Evolutionary conservation across 805 yeast species (phyloP), one percentile per base, ranked within the genome.

Genomic region (Candida maesae): DNA sequence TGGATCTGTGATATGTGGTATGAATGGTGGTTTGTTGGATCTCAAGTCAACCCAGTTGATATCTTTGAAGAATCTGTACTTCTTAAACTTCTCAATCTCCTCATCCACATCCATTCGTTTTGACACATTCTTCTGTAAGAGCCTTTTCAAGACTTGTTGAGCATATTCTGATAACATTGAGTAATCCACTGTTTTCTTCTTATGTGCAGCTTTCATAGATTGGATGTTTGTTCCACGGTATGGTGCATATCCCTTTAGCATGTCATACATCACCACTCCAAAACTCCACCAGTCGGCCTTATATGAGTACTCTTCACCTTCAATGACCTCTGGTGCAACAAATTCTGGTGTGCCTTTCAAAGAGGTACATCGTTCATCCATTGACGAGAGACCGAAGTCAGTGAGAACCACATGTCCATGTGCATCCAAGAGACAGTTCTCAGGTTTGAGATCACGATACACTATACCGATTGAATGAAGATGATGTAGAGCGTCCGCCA

Each of bases 281-380:
- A 88, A 65, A 0, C 95, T 84, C 89, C 95, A 88, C 91, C 95
- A 87, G 59, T 88, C 96, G 30, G 89, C 95, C 35, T 78, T 73
- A 39, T 76, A 82, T 49, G 84, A 87, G 59, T 88, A 89, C 15
- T 76, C 74, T 51, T 80, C 75, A n/a, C 95, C 96, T 42, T 71
- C 74, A 25, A 89, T 65, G 12, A 89, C 83, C 59, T 88, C 96
- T 3, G 96, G 96, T 0, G 96, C 96, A 73, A 86, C 51, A 33
- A 67, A 64, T 40, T 73, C 73, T 5, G 68, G 75, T 4, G 74
- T 66, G 19, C 73, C 70, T 27, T 67, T 56, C 38, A 73, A 55
- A 0, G 78, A 61, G 40, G 66, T 63, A 18, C 65, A 52, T 6
- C 56, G 59, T 26, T 65, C 64, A 16, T 67, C 71, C 23, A 47